Percentiles rank a stretch among this genome's conserved stretches.
phyloP scores from a whole-genome alignment of 1,139 yeast species.

The Diutina pseudorugosa region DNA sequence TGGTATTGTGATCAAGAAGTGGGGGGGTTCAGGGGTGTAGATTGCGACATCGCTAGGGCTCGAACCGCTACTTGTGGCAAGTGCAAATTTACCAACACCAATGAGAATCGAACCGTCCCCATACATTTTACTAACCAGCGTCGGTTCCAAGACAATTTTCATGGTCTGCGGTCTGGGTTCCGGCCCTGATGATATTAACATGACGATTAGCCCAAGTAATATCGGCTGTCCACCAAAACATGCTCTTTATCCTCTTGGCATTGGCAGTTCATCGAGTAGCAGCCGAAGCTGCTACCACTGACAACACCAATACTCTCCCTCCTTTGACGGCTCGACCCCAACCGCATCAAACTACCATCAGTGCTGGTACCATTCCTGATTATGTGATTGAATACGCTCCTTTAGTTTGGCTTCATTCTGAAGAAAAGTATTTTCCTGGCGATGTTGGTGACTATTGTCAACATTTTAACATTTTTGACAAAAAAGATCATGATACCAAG shows the following conservation, averaged over 20 bases:
- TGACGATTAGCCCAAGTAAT: too few relatives aligned
- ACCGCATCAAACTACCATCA: background rate
- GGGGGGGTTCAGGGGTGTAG: background rate
- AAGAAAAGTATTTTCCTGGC: constrained; percentile 1
- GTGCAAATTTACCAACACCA: too few relatives aligned
- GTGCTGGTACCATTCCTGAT: background rate
- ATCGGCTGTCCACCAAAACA: too few relatives aligned
- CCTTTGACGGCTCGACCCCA: background rate
- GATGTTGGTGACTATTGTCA: background rate
- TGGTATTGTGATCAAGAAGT: background rate
- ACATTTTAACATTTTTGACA: background rate
- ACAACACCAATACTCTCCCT: background rate
- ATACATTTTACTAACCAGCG: too few relatives aligned
- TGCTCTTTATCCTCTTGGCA: background rate
- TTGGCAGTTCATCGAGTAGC: background rate
- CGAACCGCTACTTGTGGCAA: background rate
- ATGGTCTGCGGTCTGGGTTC: background rate
- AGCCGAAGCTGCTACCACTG: background rate
- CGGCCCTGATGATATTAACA: background rate
- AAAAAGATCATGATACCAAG: background rate
- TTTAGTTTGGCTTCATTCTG: background rate
- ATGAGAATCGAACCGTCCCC: background rate
- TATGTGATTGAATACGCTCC: background rate
- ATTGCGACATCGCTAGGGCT: background rate
- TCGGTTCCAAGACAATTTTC: too few relatives aligned